Evolutionary conservation across 2,329 filamentous ascomycete genomes (phyloP).

Genomic region (Colletotrichum euphorbiae): DNA sequence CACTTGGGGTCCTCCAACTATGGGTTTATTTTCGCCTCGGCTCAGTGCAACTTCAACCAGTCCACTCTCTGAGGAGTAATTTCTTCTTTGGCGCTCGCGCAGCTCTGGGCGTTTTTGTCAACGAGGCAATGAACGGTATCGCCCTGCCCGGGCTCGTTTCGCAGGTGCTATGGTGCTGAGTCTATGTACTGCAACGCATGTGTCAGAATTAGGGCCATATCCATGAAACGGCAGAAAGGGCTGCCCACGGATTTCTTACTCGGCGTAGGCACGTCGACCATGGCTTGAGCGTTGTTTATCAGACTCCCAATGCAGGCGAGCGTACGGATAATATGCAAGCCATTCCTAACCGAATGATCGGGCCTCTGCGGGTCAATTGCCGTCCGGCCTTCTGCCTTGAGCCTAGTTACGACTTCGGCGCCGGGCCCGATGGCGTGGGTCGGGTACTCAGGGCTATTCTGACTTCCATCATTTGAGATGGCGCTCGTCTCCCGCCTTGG

Average conservation of each 20-base stretch:
- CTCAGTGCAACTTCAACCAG: neutral
- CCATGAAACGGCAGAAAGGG: too few relatives aligned
- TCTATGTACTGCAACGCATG: too few relatives aligned
- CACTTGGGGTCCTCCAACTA: neutral
- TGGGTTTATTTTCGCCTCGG: neutral
- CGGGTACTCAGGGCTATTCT: neutral
- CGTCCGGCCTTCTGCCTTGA: neutral
- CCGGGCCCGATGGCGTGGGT: neutral
- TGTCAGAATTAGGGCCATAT: too few relatives aligned
- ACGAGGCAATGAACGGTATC: neutral
- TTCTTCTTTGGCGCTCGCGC: constrained; percentile 7
- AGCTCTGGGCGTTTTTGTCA: neutral
- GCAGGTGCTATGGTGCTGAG: too few relatives aligned
- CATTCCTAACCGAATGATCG: neutral
- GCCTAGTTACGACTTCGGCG: neutral
- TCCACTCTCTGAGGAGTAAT: neutral
- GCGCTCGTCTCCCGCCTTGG: too few relatives aligned
- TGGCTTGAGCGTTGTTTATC: neutral
- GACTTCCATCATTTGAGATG: neutral
- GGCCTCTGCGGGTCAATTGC: neutral
- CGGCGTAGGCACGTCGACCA: too few relatives aligned
- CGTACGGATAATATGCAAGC: neutral
- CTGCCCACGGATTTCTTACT: too few relatives aligned
- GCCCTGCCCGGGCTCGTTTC: neutral
- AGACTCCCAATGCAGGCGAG: neutral